These are phyloP conservation scores for Pseudocercospora fuligena DNA, from an alignment of 2,329 filamentous ascomycete genomes.

Conservation along the genomic window DNA sequence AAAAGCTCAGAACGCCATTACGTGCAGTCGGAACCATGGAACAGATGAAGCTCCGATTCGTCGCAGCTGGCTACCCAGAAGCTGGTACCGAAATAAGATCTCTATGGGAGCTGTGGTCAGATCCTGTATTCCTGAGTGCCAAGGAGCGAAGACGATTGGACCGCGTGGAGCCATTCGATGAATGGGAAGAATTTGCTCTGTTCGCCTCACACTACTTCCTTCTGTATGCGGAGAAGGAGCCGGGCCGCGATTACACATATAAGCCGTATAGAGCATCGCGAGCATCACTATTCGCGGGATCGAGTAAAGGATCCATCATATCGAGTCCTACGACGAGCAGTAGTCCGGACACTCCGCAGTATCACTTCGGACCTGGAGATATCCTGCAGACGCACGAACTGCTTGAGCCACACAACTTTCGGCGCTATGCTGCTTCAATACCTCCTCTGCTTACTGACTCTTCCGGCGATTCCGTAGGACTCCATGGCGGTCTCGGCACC, in stretches of 20 bases:
- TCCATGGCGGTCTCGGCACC: slow-evolving; percentile 53
- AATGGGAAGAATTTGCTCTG: slow-evolving; percentile 92
- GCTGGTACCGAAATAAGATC: slow-evolving; percentile 62
- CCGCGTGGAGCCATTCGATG: slow-evolving; percentile 81
- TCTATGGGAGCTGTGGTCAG: slow-evolving; percentile 83
- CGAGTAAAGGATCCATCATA: slow-evolving; percentile 26
- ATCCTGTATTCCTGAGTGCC: slow-evolving; percentile 66
- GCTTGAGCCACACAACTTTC: slow-evolving; percentile 34
- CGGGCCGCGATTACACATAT: slow-evolving; percentile 34
- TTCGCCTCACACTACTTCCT: slow-evolving; percentile 86
- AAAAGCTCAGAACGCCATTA: slow-evolving; percentile 79
- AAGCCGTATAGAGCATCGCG: slow-evolving; percentile 32
- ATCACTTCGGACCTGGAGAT: slow-evolving; percentile 32
- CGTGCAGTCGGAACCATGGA: slow-evolving; percentile 68
- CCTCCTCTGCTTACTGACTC: slow-evolving; percentile 36
- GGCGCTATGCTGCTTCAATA: slow-evolving; percentile 49
- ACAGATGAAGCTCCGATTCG: slow-evolving; percentile 73
- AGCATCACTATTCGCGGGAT: slow-evolving; percentile 31
- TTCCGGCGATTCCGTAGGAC: slow-evolving; percentile 41
- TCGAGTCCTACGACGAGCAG: slow-evolving; percentile 25
- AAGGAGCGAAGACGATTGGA: slow-evolving; percentile 68
- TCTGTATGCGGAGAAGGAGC: slow-evolving; percentile 63
- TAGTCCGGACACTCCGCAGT: slow-evolving; percentile 31
- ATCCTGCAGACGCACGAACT: slow-evolving; percentile 37
- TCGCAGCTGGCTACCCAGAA: slow-evolving; percentile 67